Evolutionary conservation across 495 filamentous ascomycete species (phyloP).

Genomic region (Penicillium alfredii): DNA sequence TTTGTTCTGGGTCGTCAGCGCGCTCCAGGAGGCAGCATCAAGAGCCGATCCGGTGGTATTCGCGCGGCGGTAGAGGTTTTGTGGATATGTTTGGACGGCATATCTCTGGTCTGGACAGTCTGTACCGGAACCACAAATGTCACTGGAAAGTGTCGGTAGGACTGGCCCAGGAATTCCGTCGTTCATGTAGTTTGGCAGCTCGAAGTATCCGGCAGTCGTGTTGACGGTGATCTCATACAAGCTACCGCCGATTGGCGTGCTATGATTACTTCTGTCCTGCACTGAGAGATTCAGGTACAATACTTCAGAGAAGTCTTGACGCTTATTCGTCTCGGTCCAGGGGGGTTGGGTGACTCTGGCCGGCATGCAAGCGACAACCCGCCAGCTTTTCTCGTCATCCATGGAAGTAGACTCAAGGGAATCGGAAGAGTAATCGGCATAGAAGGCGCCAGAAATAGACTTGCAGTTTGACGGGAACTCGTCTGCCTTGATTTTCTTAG

Average conservation of each 20-base stretch:
- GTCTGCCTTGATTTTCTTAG: not conserved
- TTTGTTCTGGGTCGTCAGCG: constrained; percentile 3
- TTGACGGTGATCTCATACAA: constrained; percentile 14
- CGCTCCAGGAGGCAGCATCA: too few species aligned
- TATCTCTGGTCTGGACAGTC: too few species aligned
- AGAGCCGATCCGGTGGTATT: too few species aligned
- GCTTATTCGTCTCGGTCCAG: constrained; percentile 9
- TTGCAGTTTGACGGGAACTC: not conserved
- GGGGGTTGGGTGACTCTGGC: constrained; percentile 4
- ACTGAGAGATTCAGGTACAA: constrained; percentile 11
- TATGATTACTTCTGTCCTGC: not conserved
- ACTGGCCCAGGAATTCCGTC: constrained; percentile 15
- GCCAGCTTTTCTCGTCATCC: not conserved
- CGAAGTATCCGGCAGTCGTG: constrained; percentile 30
- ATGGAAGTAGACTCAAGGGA: too few species aligned
- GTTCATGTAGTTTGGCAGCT: constrained; percentile 29
- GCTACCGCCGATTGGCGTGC: not conserved
- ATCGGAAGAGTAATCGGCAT: not conserved
- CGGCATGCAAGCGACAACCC: not conserved
- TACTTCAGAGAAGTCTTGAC: constrained; percentile 15
- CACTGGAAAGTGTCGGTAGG: constrained; percentile 12
- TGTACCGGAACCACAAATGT: too few species aligned
- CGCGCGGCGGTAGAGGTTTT: not conserved
- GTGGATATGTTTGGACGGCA: not conserved
- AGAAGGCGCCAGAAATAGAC: not conserved